Percentiles rank a stretch among this genome's conserved stretches.
phyloP scores from a whole-genome alignment of 2,329 filamentous ascomycete genomes.

The Talaromyces marneffei region DNA sequence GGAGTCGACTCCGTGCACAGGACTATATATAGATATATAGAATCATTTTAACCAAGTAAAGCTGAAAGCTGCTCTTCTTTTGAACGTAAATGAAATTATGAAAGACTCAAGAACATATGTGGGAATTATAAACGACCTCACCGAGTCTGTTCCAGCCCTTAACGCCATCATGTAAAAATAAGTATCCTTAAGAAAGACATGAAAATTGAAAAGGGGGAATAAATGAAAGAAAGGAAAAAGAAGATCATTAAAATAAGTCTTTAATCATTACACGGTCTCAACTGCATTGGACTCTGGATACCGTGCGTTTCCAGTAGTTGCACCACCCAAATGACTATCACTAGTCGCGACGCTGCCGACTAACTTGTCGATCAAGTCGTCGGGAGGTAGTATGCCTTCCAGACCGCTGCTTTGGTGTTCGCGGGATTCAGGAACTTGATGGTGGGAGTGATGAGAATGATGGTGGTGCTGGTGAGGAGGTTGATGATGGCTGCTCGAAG shows the following conservation, averaged over 20 bases:
- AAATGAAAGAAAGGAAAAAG: neutral
- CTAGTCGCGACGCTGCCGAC: conserved; percentile 29
- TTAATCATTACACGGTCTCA: conserved; percentile 26
- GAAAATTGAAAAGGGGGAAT: neutral
- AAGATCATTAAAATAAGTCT: conserved; percentile 12
- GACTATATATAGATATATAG: neutral
- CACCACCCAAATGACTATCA: conserved; percentile 30
- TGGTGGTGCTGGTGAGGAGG: conserved; percentile 5
- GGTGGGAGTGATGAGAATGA: conserved; percentile 17
- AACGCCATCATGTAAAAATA: neutral
- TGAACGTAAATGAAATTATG: neutral
- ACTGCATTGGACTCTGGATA: conserved; percentile 29
- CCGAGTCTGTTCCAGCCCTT: neutral
- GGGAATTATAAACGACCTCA: conserved; percentile 1
- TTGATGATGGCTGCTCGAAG: conserved; percentile 22
- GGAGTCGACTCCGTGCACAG: neutral
- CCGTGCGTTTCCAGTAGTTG: conserved; percentile 28
- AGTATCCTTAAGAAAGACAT: neutral
- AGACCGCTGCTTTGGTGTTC: conserved; percentile 30
- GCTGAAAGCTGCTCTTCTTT: no score
- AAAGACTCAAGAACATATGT: conserved; percentile 7
- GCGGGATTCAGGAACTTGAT: conserved; percentile 26
- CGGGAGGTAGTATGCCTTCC: conserved; percentile 29
- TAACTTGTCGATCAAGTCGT: conserved; percentile 35
- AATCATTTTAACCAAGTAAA: neutral